Evolutionary conservation across 352 stramenopile species (phyloP).

Genomic region (Blastocystis sp.): DNA sequence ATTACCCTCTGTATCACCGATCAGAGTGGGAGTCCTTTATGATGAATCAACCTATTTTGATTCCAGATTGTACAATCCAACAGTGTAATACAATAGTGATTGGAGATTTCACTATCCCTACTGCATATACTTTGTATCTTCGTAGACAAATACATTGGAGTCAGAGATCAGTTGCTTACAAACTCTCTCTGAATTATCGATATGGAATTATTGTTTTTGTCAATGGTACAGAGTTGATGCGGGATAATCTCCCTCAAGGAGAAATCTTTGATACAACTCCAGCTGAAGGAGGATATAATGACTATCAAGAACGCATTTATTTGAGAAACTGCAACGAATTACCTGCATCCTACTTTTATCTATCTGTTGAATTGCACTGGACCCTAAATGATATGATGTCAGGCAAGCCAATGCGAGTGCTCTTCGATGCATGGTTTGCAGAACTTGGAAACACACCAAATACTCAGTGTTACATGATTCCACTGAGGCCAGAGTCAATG

Average conservation of each 20-base stretch:
- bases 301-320: neutral
- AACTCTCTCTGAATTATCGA: neutral
- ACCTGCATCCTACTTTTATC: neutral
- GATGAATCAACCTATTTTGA: too few species aligned
- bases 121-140: neutral
- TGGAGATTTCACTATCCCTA: neutral
- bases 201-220: constrained; percentile 24
- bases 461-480: neutral
- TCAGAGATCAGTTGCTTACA: neutral
- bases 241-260: constrained; percentile 12
- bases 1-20: neutral
- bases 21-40: neutral
- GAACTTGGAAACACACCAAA: neutral
- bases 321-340: neutral
- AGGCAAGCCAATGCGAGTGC: neutral
- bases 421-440: neutral
- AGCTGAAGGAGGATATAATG: neutral
- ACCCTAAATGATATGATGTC: neutral
- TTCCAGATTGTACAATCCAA: too few species aligned
- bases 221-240: neutral
- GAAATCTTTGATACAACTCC: neutral
- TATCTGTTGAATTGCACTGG: neutral
- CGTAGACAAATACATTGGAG: neutral
- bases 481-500: neutral
- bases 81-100: neutral